Evolutionary conservation across 805 yeast genomes (phyloP), one percentile per base, ranked within the genome.

Genomic region (Debaryomyces hansenii): DNA sequence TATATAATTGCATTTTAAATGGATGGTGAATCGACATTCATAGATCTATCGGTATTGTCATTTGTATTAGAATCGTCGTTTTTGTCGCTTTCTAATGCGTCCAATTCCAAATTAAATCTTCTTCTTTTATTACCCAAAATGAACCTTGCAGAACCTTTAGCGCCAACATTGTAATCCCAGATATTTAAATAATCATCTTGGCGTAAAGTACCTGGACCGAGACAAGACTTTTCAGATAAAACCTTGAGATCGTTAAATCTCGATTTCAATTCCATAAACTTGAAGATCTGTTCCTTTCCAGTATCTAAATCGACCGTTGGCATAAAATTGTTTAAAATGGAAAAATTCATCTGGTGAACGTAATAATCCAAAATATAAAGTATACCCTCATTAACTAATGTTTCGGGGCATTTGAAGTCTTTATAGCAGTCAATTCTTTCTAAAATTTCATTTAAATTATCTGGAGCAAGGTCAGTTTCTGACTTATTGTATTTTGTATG

Each of bases 341-440:
- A 75, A 41, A 68, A 66, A 49, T 77, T 78, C 62, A 75, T 77
- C 52, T 77, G 75, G 57, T 83, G 82, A 45, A 83, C 77, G 56
- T 82, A 85, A 53, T 78, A 78, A 52, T 83, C 84, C 40, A 85
- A 65, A 6, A 85, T 65, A 48, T 81, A 84, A 32, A 79, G 67
- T 35, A 83, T 72, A 1, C 82, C 82, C 51, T 81, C 77, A 45
- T 73, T 73, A 12, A 73, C 77, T 49, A 73, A 60, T 8, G 66
- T 49, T 48, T 72, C 77, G 2, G 77, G 75, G 48, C 75, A 70
- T 36, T 64, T 58, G 58, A 73, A 72, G 39, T 68, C 74, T 12
- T 50, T 48, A 51, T 60, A 64, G 42, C 65, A 62, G 48, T 66
- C 72, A 41, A 69, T 59, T 24, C 54, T 53, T 27, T 69, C 74